phyloP scores from a whole-genome alignment of 306 rosid species.

The Vicia faba region DNA sequence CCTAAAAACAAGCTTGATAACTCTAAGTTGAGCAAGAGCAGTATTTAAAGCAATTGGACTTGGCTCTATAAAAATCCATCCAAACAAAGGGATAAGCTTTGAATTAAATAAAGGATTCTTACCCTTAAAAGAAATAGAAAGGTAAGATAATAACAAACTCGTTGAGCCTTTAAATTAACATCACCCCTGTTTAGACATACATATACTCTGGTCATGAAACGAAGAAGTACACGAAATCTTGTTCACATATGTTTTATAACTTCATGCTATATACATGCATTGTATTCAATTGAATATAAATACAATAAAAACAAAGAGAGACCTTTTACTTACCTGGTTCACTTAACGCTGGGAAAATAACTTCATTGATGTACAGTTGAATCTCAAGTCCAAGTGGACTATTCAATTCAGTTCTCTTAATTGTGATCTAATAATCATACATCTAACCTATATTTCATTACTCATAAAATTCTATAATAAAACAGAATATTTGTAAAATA shows the following conservation, averaged over 20 bases:
- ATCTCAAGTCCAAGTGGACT: slow-evolving; percentile 96
- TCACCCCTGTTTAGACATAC: slow-evolving; percentile 89
- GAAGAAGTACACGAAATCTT: slow-evolving; percentile 94
- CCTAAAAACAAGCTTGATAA: slow-evolving; percentile 78
- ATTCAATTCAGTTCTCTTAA: slow-evolving; percentile 84
- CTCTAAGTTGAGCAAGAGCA: slow-evolving; percentile 81
- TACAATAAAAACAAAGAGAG: slow-evolving; percentile 21
- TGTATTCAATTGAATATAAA: slow-evolving; percentile 21
- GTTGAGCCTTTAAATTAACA: slow-evolving; percentile 69
- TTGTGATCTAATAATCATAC: slow-evolving; percentile 64
- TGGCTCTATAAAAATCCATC: slow-evolving; percentile 68
- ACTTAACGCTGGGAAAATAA: slow-evolving; percentile 87
- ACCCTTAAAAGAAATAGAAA: slow-evolving; percentile 42
- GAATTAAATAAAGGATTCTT: slow-evolving; percentile 54
- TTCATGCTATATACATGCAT: slow-evolving; percentile 21
- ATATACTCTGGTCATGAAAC: slow-evolving; percentile 81
- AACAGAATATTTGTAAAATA: slow-evolving; percentile 22
- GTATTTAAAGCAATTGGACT: slow-evolving; percentile 61
- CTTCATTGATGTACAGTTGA: slow-evolving; percentile 83
- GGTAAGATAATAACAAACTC: slow-evolving; percentile 50
- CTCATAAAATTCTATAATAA: slow-evolving; percentile 28
- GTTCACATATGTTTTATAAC: slow-evolving; percentile 35
- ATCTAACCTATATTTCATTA: slow-evolving; percentile 37
- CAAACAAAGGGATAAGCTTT: slow-evolving; percentile 57
- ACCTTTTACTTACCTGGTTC: slow-evolving; percentile 67